These are phyloP conservation scores for Aegilops sharonensis DNA, from an alignment of 176 grass and related monocot genomes.

Conservation along the genomic window DNA sequence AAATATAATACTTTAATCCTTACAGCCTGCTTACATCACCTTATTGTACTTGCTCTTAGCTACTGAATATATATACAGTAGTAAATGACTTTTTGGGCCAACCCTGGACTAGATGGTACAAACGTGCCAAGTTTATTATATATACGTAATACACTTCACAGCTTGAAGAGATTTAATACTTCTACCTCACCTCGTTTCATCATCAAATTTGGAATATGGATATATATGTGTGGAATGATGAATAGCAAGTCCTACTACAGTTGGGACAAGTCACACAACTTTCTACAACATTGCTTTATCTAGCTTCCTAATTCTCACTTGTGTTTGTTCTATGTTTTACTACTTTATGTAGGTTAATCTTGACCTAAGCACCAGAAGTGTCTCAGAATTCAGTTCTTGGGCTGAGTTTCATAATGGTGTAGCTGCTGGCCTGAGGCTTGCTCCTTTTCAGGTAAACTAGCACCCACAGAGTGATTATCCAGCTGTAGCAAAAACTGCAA, in stretches of 20 bases:
- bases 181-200: not conserved
- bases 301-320: conserved; percentile 30
- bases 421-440: conserved; percentile 90
- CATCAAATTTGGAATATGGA: not conserved
- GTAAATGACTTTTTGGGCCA: not conserved
- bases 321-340: conserved; percentile 21
- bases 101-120: conserved; percentile 3
- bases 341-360: conserved; percentile 81
- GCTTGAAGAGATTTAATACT: conserved; percentile 6
- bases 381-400: conserved; percentile 86
- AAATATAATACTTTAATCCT: too few species aligned
- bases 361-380: conserved; percentile 78
- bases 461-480: not conserved
- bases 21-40: too few species aligned
- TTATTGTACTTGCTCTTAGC: not conserved
- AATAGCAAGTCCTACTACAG: not conserved
- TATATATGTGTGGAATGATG: not conserved
- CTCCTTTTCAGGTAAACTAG: conserved; percentile 79
- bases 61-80: not conserved
- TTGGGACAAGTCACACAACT: conserved; percentile 2
- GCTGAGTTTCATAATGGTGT: conserved; percentile 98
- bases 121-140: not conserved
- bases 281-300: not conserved
- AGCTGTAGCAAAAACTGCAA: conserved; percentile 7
- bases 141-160: not conserved